These are phyloP conservation scores for Penicillium sp. DNA, from an alignment of 2,329 filamentous ascomycete genomes.

Conservation along the genomic window DNA sequence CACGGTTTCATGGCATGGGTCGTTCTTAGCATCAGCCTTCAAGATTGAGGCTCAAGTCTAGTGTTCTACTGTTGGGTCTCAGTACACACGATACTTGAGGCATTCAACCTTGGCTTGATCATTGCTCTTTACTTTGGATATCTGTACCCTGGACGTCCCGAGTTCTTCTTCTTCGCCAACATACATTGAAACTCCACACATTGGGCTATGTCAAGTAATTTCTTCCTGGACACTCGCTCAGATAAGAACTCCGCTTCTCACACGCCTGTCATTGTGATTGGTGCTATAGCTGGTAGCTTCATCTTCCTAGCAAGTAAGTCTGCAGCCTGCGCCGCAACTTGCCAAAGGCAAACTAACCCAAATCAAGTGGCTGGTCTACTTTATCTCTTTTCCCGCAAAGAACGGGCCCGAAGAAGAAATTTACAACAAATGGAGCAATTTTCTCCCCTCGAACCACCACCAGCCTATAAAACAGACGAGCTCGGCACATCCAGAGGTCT, in stretches of 20 bases:
- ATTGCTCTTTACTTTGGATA: background rate
- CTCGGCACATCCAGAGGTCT: constrained; percentile 9
- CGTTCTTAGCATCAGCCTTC: background rate
- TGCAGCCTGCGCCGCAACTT: constrained; percentile 9
- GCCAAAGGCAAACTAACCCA: constrained; percentile 7
- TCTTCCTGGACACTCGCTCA: background rate
- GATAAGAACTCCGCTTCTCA: background rate
- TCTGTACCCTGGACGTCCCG: background rate
- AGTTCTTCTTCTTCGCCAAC: background rate
- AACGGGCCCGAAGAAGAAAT: constrained; percentile 25
- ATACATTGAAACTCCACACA: background rate
- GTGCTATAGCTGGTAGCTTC: constrained; percentile 6
- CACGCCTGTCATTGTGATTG: constrained; percentile 5
- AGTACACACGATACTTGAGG: background rate
- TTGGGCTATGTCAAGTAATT: constrained; percentile 6
- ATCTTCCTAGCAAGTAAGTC: constrained; percentile 12
- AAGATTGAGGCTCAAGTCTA: background rate
- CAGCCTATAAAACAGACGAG: constrained; percentile 19
- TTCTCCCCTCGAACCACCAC: constrained; percentile 13
- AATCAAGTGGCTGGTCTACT: constrained; percentile 21
- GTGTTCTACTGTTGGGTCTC: background rate
- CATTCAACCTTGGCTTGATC: background rate
- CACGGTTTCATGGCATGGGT: background rate
- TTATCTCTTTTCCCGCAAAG: constrained; percentile 26
- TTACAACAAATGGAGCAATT: constrained; percentile 7